These are phyloP conservation scores for Verticillium longisporum DNA, from an alignment of 2,329 filamentous ascomycete genomes.

Conservation along the genomic window DNA sequence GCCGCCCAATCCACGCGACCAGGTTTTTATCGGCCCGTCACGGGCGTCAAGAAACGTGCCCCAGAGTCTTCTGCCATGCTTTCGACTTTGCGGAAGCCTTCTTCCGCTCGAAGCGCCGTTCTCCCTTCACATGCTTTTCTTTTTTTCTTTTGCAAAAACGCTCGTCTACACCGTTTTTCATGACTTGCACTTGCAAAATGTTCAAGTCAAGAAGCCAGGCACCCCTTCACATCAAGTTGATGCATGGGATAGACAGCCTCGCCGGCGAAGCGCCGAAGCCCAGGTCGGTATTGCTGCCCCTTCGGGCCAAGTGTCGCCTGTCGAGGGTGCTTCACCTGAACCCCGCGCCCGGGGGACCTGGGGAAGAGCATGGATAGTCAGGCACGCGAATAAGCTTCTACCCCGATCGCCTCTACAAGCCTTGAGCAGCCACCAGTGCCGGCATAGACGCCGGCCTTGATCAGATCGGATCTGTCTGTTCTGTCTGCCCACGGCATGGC, in stretches of 20 bases:
- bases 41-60: neutral
- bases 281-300: neutral
- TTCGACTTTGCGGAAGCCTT: neutral
- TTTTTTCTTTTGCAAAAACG: too few species aligned
- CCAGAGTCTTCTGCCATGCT: neutral
- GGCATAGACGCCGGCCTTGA: neutral
- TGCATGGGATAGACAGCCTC: neutral
- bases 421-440: neutral
- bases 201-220: neutral
- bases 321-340: neutral
- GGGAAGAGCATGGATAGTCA: neutral
- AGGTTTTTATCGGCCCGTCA: neutral
- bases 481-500: neutral
- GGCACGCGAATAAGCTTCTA: neutral
- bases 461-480: neutral
- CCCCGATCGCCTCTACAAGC: neutral
- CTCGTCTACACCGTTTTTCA: neutral
- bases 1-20: conserved; percentile 22
- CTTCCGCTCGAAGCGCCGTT: neutral
- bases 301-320: neutral
- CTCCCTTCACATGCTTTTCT: neutral
- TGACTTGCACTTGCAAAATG: neutral
- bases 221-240: neutral
- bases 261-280: neutral
- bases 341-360: neutral